Evolutionary conservation across 768 basidiomycete genomes (phyloP).

Genomic region (Austroboletus eburneus): DNA sequence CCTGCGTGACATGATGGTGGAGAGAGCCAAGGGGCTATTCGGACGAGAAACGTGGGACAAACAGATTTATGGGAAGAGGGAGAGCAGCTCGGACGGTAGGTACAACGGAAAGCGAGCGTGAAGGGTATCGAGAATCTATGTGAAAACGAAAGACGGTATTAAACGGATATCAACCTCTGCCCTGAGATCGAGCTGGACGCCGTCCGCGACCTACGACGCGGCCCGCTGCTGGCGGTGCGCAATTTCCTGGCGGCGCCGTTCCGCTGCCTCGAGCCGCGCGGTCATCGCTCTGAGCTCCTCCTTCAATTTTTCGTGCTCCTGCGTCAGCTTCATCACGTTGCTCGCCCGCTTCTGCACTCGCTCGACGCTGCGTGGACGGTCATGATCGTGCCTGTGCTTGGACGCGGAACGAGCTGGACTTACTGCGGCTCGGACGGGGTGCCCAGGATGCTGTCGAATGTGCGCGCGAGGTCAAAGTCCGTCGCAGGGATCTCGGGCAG

Average conservation of each 20-base stretch:
- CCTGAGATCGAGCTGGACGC: slow-evolving; percentile 16
- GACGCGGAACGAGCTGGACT: slow-evolving; percentile 34
- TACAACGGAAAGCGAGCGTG: slow-evolving; percentile 18
- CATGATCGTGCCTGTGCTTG: slow-evolving; percentile 28
- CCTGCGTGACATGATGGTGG: slow-evolving; percentile 26
- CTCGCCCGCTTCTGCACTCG: slow-evolving; percentile 65
- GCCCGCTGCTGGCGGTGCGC: slow-evolving; percentile 34
- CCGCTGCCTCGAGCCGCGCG: slow-evolving; percentile 70
- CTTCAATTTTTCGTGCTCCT: slow-evolving; percentile 78
- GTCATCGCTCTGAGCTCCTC: slow-evolving; percentile 72
- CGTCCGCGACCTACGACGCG: slow-evolving; percentile 7
- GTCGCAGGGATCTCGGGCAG: slow-evolving; percentile 52
- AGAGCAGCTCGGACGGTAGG: no score
- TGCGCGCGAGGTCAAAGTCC: slow-evolving; percentile 43
- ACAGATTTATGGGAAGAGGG: no score
- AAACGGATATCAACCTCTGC: slow-evolving; percentile 26
- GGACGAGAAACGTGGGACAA: slow-evolving; percentile 3
- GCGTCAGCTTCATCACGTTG: slow-evolving; percentile 69
- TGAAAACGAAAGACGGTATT: slow-evolving; percentile 22
- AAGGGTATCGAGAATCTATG: slow-evolving; percentile 22
- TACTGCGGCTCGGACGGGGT: slow-evolving; percentile 46
- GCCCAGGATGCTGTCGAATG: slow-evolving; percentile 41
- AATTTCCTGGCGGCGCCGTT: slow-evolving; percentile 51
- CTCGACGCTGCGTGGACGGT: slow-evolving; percentile 29
- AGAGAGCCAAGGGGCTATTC: neutral